These are phyloP conservation scores for Alliaria petiolata DNA, from an alignment of 345 rosid genomes.

Conservation along the genomic window DNA sequence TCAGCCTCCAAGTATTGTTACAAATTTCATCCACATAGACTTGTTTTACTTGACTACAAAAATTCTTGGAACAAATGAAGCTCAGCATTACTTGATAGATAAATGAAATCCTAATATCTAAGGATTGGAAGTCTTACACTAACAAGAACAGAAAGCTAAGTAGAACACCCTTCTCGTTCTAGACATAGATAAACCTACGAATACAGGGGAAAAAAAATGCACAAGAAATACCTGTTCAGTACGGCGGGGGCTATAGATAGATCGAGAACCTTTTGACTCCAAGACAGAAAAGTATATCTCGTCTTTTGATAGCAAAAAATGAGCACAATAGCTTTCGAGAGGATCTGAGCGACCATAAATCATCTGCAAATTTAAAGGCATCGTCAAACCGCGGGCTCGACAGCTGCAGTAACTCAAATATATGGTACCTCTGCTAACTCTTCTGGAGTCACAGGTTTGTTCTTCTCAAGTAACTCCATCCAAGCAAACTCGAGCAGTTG, in stretches of 20 bases:
- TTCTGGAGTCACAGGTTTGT: conserved; percentile 73
- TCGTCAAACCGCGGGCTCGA: conserved; percentile 29
- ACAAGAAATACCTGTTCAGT: conserved; percentile 52
- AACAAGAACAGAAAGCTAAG: not conserved
- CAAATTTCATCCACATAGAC: not conserved
- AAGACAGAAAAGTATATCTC: conserved; percentile 67
- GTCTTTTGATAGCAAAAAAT: conserved; percentile 82
- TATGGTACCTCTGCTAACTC: conserved; percentile 84
- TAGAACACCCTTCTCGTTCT: conserved; percentile 1
- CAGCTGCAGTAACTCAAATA: not conserved
- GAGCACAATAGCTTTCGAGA: conserved; percentile 89
- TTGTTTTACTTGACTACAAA: not conserved
- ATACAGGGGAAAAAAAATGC: not conserved
- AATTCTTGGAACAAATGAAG: not conserved
- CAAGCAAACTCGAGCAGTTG: conserved; percentile 91
- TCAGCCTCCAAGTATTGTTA: not conserved
- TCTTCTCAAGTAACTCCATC: conserved; percentile 88
- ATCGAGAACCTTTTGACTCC: conserved; percentile 65
- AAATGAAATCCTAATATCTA: not conserved
- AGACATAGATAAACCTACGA: too few relatives aligned
- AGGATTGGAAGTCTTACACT: not conserved
- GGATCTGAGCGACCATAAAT: conserved; percentile 78
- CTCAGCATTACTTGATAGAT: not conserved
- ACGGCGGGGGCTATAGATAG: conserved; percentile 73
- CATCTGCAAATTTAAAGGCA: conserved; percentile 55